Evolutionary conservation across 352 stramenopile species (phyloP).

Genomic region (Globisporangium barbulae): DNA sequence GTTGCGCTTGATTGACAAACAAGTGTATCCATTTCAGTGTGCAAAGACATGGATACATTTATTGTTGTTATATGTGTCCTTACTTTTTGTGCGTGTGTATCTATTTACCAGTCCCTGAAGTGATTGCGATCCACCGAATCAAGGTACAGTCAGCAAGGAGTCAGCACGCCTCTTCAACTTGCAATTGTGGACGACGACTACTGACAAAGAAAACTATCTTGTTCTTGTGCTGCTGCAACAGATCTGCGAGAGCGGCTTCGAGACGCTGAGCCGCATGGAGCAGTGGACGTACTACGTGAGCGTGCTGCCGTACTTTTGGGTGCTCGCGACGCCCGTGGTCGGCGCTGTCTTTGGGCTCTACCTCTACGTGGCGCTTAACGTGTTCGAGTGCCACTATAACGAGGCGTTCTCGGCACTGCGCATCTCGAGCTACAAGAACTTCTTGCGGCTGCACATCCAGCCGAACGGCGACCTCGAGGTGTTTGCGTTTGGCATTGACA

Average conservation of each 20-base stretch:
- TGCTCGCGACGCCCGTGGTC: slow-evolving; percentile 74
- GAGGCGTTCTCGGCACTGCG: slow-evolving; percentile 86
- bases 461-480: slow-evolving; percentile 73
- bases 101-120: slow-evolving; percentile 54
- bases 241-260: slow-evolving; percentile 69
- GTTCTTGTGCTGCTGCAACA: slow-evolving; percentile 10
- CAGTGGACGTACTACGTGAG: slow-evolving; percentile 81
- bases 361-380: slow-evolving; percentile 82
- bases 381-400: slow-evolving; percentile 88
- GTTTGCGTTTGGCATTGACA: slow-evolving; percentile 86
- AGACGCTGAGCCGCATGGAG: slow-evolving; percentile 63
- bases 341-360: slow-evolving; percentile 84
- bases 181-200: neutral
- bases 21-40: neutral
- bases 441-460: slow-evolving; percentile 78
- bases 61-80: slow-evolving; percentile 6
- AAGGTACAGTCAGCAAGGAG: slow-evolving; percentile 31
- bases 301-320: slow-evolving; percentile 87
- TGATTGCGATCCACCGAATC: slow-evolving; percentile 76
- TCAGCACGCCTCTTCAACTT: neutral
- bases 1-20: neutral
- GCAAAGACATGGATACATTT: slow-evolving; percentile 9
- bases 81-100: neutral
- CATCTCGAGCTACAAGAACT: slow-evolving; percentile 90
- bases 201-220: neutral